Evolutionary conservation across 2,329 filamentous ascomycete genomes (phyloP).

Genomic region (Geosmithia morbida): DNA sequence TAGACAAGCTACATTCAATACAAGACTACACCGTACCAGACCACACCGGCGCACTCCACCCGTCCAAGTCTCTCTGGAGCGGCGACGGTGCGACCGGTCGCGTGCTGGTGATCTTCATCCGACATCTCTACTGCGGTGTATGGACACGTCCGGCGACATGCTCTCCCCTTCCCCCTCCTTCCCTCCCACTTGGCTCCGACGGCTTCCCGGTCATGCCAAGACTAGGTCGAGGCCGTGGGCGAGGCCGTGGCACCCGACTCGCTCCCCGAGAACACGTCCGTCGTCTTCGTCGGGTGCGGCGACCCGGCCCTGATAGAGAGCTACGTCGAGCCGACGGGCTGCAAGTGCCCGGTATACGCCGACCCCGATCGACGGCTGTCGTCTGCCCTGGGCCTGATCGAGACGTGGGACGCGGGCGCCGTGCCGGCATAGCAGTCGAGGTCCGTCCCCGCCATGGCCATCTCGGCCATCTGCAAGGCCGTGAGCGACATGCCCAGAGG

Average conservation of each 20-base stretch:
- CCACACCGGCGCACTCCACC: constrained; percentile 39
- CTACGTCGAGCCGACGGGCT: constrained; percentile 48
- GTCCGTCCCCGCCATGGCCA: constrained; percentile 29
- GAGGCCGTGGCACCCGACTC: constrained; percentile 36
- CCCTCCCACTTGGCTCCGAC: background rate
- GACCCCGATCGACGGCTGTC: constrained; percentile 57
- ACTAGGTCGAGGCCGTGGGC: constrained; percentile 48
- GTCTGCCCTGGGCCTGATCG: constrained; percentile 51
- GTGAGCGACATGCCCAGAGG: constrained; percentile 43
- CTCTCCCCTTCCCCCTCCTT: constrained; percentile 1
- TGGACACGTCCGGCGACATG: constrained; percentile 19
- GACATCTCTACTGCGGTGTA: constrained; percentile 72
- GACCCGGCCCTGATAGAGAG: constrained; percentile 51
- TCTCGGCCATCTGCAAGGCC: constrained; percentile 41
- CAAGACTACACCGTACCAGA: constrained; percentile 46
- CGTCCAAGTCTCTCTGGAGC: constrained; percentile 49
- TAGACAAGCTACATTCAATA: constrained; percentile 32
- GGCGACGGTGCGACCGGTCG: constrained; percentile 37
- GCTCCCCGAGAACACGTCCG: constrained; percentile 43
- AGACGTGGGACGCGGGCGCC: constrained; percentile 43
- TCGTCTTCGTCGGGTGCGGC: constrained; percentile 62
- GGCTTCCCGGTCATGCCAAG: background rate
- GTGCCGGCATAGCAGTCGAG: constrained; percentile 51
- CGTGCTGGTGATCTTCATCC: constrained; percentile 58
- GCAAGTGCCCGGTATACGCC: constrained; percentile 62